Base-by-base conservation (phyloP, 2,329 filamentous ascomycete genomes). In the Colletotrichum paranaense region DNA sequence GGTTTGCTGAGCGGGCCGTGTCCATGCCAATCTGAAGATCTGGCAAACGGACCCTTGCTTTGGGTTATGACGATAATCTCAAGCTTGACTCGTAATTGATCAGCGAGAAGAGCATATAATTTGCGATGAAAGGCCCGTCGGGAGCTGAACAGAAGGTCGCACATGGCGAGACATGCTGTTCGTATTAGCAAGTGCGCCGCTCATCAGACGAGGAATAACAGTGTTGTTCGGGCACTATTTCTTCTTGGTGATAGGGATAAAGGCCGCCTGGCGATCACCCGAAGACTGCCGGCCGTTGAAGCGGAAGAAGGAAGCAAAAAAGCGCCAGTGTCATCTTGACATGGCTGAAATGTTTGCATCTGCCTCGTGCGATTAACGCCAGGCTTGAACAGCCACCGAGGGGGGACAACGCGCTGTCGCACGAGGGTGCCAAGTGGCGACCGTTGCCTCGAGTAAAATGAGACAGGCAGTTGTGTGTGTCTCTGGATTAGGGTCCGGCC, bases 301-400 rank as follows among this genome's bases (percentile, higher is more conserved):
- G 28, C 35, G 28, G 42, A 59, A 38, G 30, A 35, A 53, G 30
- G 56, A 57, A 71, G 56, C 24, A 66, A 30, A 58, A 32, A n/a
- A 49, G 16, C 32, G 32, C 24, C 67, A 16, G 46, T 42, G 62
- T 19, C 49, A 70, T 73, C 66, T 55, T 73, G 60, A 49, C 56
- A 70, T 56, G 56, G 62, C 56, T 66, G 60, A 49, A 62, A 66
- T 66, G 60, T 66, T 73, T 73, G 67, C 70, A 71, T 66, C 42
- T 71, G n/a, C 42, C 53, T 73, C 30, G 66, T 73, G 66, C 60
- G 52, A 73, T 69, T 30, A 24, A 19, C 52, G 12, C 19, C 24
- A 42, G 49, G 28, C 60, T 26, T 38, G 32, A 38, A 35, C 59
- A 52, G 59, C 24, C 42, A 65, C 67, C 32, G 22, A 64, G 66